Evolutionary conservation across 148 eudicot species (phyloP).

Genomic region (Rheum nobile): DNA sequence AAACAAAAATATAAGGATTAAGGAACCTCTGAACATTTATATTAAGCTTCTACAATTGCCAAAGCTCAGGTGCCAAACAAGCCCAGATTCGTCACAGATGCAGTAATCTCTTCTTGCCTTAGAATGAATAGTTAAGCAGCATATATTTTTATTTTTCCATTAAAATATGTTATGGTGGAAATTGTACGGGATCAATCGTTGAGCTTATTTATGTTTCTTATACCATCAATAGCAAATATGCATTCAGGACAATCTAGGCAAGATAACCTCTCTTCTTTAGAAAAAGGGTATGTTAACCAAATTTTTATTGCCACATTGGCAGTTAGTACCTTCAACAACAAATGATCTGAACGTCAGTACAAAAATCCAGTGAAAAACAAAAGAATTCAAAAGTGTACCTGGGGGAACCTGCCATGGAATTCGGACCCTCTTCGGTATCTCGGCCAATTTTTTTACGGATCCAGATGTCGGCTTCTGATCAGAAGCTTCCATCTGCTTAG

Average conservation of each 20-base stretch:
- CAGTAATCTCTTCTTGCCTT: neutral
- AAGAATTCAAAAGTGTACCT: constrained; percentile 47
- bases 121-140: neutral
- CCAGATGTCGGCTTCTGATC: constrained; percentile 26
- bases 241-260: neutral
- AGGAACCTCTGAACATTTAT: neutral
- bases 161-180: neutral
- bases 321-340: constrained; percentile 12
- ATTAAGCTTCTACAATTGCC: neutral
- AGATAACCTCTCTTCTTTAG: neutral
- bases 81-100: neutral
- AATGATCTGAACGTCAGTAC: constrained; percentile 17
- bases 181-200: neutral
- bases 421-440: constrained; percentile 52
- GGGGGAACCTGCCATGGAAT: constrained; percentile 76
- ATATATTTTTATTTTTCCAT: neutral
- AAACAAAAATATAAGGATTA: no score
- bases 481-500: constrained; percentile 23
- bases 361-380: constrained; percentile 14
- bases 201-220: neutral
- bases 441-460: constrained; percentile 36
- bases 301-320: neutral
- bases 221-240: neutral
- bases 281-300: constrained; percentile 1
- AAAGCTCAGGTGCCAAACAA: neutral